A percentile compares a stretch with the other conserved stretches of the same genome.
Evolutionary conservation across 306 rosid species (phyloP).

Genomic region (Pueraria montana): DNA sequence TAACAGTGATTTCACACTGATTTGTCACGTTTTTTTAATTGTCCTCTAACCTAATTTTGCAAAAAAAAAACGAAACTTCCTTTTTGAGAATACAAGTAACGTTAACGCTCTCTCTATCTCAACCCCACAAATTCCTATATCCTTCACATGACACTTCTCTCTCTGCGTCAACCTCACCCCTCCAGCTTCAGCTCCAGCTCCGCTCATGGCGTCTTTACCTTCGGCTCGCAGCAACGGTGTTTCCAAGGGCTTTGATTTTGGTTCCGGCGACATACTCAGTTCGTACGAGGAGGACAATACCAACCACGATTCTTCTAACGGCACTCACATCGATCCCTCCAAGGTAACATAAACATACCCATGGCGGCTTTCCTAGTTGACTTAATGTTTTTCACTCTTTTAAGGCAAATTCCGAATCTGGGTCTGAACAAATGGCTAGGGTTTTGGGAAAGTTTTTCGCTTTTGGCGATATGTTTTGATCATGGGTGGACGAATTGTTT

Average conservation of each 20-base stretch:
- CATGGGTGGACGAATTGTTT: not conserved
- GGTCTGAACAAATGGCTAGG: slow-evolving; percentile 36
- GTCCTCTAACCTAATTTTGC: slow-evolving; percentile 6
- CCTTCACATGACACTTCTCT: slow-evolving; percentile 10
- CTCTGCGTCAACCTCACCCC: slow-evolving; percentile 14
- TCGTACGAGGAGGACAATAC: slow-evolving; percentile 64
- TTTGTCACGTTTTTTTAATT: slow-evolving; percentile 30
- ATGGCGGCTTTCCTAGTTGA: not conserved
- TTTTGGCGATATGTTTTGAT: slow-evolving; percentile 24
- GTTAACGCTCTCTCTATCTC: slow-evolving; percentile 7
- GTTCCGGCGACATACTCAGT: slow-evolving; percentile 77
- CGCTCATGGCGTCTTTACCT: slow-evolving; percentile 79
- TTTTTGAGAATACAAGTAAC: slow-evolving; percentile 40
- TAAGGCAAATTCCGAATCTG: slow-evolving; percentile 6
- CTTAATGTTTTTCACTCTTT: slow-evolving; percentile 5
- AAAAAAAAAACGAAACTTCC: slow-evolving; percentile 53
- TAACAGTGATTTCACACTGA: not conserved
- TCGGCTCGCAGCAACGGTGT: slow-evolving; percentile 55
- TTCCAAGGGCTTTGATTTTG: slow-evolving; percentile 71
- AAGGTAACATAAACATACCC: slow-evolving; percentile 59
- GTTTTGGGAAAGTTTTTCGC: slow-evolving; percentile 39
- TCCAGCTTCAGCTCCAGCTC: slow-evolving; percentile 31
- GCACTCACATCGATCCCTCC: slow-evolving; percentile 62
- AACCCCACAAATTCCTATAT: slow-evolving; percentile 40
- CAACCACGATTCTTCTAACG: slow-evolving; percentile 67